Base-by-base conservation (phyloP, 257 asterid genomes). In the Leptodermis oblonga region DNA sequence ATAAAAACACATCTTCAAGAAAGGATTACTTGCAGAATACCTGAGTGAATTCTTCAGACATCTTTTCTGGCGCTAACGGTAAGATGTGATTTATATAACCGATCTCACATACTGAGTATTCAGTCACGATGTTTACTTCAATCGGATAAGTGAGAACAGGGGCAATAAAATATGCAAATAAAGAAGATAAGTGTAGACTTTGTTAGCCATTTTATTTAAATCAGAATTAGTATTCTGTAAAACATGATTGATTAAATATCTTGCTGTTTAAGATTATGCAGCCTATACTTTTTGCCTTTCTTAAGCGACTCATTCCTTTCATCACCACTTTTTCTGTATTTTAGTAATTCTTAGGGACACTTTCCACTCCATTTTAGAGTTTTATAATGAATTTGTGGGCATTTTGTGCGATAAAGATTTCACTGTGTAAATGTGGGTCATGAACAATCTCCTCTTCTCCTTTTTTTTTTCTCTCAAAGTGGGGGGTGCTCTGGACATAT, bases 401-500 rank as follows among this genome's bases (percentile, higher is more conserved):
- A 69, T 78, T 69, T 67, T 58, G 43, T 45, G 68, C 23, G 67
- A 69, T 67, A 62, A 79, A 68, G 41, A 8, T 54, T 17, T 18
- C 43, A 23, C n/a, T 59, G 45, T 62, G 8, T 36, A 8, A 48
- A 20, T 58, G 64, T 62, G 75, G 70, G 68, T 39, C 60, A 34
- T 30, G 52, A 68, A 52, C 55, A 39, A 63, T 59, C 49, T 62
- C 41, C 23, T 72, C 60, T 46, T 33, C 31, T 25, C 70, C 73
- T 49, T 65, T 64, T 37, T 64, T 62, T 78, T 23, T 14, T 18
- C 14, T 49, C 31, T 1, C 43, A 43, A 41, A 69, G 81, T 72
- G 80, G 74, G 14, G 62, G 76, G 70, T 4, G 34, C 45, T 69
- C 45, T 51, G 74, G 71, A 51, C 73, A 76, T 65, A 53, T 72